Percentiles rank a stretch among this genome's conserved stretches.
These are phyloP conservation scores for Penicillium subrubescens DNA, from an alignment of 495 filamentous ascomycete genomes.

Conservation along the genomic window DNA sequence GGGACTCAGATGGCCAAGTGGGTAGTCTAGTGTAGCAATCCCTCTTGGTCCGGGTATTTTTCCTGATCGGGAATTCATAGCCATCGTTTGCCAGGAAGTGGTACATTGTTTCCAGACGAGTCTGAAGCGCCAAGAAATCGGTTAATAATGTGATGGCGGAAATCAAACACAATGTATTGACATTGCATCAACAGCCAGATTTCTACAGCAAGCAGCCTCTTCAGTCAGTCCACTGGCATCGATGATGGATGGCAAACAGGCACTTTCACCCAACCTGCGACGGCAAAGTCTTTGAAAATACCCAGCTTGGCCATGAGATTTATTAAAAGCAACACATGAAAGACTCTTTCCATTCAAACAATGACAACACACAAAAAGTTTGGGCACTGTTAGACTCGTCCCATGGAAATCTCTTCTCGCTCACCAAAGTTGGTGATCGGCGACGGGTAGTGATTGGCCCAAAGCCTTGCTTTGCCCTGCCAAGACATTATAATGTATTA, in stretches of 20 bases:
- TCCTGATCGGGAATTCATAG: not conserved
- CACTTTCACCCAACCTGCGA: not conserved
- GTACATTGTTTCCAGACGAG: not conserved
- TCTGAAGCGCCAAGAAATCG: not conserved
- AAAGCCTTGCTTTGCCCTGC: constrained; percentile 12
- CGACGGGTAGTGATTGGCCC: not conserved
- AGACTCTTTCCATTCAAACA: not conserved
- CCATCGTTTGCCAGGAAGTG: not conserved
- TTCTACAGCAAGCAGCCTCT: not conserved
- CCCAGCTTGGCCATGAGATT: not conserved
- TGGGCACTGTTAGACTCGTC: not conserved
- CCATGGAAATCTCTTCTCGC: not conserved
- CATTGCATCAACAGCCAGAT: not conserved
- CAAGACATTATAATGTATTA: not conserved
- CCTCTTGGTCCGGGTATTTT: not conserved
- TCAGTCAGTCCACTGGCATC: not conserved
- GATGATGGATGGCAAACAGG: not conserved
- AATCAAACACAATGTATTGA: not conserved
- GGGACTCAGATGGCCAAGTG: not conserved
- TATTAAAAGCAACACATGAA: not conserved
- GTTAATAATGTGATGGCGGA: not conserved
- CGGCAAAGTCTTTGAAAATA: not conserved
- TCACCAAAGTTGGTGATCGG: not conserved
- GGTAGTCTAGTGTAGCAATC: not conserved
- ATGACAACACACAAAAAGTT: not conserved